Evolutionary conservation across 2,329 filamentous ascomycete species (phyloP).

Genomic region (Grosmannia clavigera): DNA sequence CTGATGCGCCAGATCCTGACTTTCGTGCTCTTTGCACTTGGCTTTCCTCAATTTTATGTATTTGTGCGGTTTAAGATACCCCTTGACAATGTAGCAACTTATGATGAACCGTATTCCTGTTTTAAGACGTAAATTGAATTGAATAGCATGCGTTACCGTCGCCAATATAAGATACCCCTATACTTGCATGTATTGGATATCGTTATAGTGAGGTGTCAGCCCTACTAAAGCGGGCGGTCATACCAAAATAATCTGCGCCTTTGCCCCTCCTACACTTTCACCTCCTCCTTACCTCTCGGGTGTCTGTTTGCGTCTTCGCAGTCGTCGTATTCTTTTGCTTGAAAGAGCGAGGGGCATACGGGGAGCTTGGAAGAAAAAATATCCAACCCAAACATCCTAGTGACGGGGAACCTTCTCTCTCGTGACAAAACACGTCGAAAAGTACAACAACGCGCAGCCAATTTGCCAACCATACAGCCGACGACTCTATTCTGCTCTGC

Average conservation of each 20-base stretch:
- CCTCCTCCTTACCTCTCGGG: not conserved
- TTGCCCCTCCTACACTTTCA: conserved; percentile 1
- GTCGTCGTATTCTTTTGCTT: not conserved
- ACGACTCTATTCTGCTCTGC: not conserved
- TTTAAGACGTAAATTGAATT: not conserved
- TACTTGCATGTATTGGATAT: not conserved
- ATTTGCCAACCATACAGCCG: not conserved
- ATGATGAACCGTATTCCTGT: not conserved
- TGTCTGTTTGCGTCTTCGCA: not conserved
- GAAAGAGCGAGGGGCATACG: not conserved
- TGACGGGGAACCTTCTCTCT: not conserved
- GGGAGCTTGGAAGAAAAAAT: not conserved
- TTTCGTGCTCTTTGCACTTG: not conserved
- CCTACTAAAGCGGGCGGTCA: not conserved
- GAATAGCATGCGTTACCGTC: not conserved
- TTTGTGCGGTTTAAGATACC: not conserved
- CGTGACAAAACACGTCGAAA: not conserved
- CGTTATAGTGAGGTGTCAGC: conserved; percentile 2
- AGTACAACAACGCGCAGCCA: not conserved
- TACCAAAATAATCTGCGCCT: conserved; percentile 1
- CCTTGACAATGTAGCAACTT: not conserved
- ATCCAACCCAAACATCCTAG: not conserved
- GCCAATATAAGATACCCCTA: not conserved
- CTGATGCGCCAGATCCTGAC: not conserved
- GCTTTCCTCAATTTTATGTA: not conserved